phyloP scores from a whole-genome alignment of 2,329 filamentous ascomycete genomes.

The Cladophialophora bantiana region DNA sequence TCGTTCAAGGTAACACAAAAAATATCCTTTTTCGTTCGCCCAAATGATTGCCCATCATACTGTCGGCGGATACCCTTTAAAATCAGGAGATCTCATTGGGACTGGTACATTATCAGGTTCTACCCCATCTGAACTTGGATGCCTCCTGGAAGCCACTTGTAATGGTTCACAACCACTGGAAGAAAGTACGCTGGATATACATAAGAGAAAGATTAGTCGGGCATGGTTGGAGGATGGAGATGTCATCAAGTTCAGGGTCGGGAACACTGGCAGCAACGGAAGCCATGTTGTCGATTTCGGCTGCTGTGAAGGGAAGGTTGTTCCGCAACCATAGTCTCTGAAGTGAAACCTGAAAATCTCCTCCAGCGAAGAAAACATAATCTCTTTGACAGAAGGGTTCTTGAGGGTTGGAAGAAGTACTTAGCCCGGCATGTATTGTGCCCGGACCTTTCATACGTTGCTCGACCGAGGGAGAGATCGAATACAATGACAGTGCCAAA shows the following conservation, averaged over 20 bases:
- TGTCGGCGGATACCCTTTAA: conserved; percentile 75
- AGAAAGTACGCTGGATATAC: neutral
- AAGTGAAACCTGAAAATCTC: neutral
- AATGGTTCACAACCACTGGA: neutral
- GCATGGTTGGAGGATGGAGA: conserved; percentile 2
- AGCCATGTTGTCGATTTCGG: neutral
- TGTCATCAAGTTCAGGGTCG: neutral
- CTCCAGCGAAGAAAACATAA: neutral
- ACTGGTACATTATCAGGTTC: conserved; percentile 78
- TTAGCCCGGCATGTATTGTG: neutral
- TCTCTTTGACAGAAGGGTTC: neutral
- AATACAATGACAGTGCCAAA: no score
- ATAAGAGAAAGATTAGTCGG: neutral
- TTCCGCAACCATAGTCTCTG: neutral
- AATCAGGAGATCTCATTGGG: conserved; percentile 75
- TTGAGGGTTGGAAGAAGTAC: neutral
- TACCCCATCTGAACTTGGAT: conserved; percentile 64
- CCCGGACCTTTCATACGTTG: no score
- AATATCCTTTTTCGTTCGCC: conserved; percentile 78
- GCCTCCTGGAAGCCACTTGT: conserved; percentile 64
- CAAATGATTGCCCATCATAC: conserved; percentile 83
- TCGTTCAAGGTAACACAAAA: conserved; percentile 66
- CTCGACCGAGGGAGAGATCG: no score
- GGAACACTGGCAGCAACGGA: conserved; percentile 1
- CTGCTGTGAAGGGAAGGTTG: neutral